Evolutionary conservation across 768 basidiomycete genomes (phyloP).

Genomic region (Hortiboletus flavorubellus): DNA sequence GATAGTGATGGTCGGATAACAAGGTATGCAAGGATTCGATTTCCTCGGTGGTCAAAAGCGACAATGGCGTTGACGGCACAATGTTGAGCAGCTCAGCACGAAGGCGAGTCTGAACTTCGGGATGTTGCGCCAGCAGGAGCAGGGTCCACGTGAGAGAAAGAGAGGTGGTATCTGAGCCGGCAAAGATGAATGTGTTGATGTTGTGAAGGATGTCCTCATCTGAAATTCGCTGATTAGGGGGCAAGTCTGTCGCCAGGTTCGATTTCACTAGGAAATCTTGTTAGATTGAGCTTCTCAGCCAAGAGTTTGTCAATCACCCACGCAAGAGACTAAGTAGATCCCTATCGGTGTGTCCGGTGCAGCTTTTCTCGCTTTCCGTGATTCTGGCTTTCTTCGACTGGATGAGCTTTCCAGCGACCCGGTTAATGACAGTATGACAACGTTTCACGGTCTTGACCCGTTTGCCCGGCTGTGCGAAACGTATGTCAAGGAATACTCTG

Average conservation of each 20-base stretch:
- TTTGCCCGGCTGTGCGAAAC: constrained; percentile 48
- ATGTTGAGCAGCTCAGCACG: constrained; percentile 61
- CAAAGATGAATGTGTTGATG: constrained; percentile 88
- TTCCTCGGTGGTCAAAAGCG: constrained; percentile 58
- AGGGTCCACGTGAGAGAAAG: constrained; percentile 84
- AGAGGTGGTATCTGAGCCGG: constrained; percentile 85
- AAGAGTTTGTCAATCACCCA: constrained; percentile 37
- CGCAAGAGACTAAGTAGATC: constrained; percentile 77
- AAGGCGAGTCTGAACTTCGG: constrained; percentile 63
- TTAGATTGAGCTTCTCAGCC: constrained; percentile 5
- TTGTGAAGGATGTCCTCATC: constrained; percentile 86
- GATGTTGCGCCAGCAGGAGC: constrained; percentile 66
- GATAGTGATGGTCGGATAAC: constrained; percentile 60
- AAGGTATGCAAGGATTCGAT: constrained; percentile 54
- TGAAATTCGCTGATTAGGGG: constrained; percentile 68
- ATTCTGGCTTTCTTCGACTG: constrained; percentile 78
- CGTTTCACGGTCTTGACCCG: constrained; percentile 46
- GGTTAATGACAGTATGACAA: constrained; percentile 60
- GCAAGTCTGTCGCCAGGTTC: constrained; percentile 69
- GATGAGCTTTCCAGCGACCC: constrained; percentile 72
- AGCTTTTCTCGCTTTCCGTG: constrained; percentile 51
- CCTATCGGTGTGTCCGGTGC: constrained; percentile 53
- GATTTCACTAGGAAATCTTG: constrained; percentile 61
- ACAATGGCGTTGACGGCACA: constrained; percentile 38
- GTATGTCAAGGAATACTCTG: neutral